phyloP scores from a whole-genome alignment of 805 yeast genomes.

The Candida sakaeoensis region DNA sequence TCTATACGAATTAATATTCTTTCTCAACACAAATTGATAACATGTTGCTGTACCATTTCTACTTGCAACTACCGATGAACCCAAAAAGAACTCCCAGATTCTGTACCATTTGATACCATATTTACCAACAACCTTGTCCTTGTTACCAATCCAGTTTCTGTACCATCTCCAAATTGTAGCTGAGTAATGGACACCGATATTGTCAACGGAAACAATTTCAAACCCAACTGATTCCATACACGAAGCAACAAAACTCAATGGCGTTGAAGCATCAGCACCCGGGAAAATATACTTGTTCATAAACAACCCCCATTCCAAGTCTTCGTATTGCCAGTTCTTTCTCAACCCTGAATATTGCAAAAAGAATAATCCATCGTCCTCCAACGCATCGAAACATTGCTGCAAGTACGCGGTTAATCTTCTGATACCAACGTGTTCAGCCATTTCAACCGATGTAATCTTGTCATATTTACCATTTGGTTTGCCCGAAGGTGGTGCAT shows the following conservation, averaged over 20 bases:
- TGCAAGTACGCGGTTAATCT: slow-evolving; percentile 69
- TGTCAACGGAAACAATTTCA: slow-evolving; percentile 79
- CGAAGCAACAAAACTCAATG: slow-evolving; percentile 76
- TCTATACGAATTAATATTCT: slow-evolving; percentile 81
- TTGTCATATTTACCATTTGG: slow-evolving; percentile 61
- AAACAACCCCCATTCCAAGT: slow-evolving; percentile 88
- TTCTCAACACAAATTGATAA: slow-evolving; percentile 86
- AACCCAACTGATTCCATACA: slow-evolving; percentile 80
- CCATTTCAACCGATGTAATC: slow-evolving; percentile 91
- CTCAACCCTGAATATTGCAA: slow-evolving; percentile 89
- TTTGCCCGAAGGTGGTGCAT: slow-evolving; percentile 65
- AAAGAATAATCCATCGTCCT: slow-evolving; percentile 85
- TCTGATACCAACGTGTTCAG: slow-evolving; percentile 93
- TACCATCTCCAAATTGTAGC: slow-evolving; percentile 93
- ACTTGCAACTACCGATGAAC: slow-evolving; percentile 75
- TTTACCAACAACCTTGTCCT: slow-evolving; percentile 68
- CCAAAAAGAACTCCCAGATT: slow-evolving; percentile 89
- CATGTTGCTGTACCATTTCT: slow-evolving; percentile 94
- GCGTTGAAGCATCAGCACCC: slow-evolving; percentile 96
- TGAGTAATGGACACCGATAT: slow-evolving; percentile 89
- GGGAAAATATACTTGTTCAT: slow-evolving; percentile 97
- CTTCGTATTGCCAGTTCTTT: slow-evolving; percentile 93
- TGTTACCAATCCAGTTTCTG: slow-evolving; percentile 87
- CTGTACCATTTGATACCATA: slow-evolving; percentile 89
- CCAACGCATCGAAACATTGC: slow-evolving; percentile 83